Conservation (phyloP, 2,329 filamentous ascomycete species). For the Thelonectria blattea region DNA sequence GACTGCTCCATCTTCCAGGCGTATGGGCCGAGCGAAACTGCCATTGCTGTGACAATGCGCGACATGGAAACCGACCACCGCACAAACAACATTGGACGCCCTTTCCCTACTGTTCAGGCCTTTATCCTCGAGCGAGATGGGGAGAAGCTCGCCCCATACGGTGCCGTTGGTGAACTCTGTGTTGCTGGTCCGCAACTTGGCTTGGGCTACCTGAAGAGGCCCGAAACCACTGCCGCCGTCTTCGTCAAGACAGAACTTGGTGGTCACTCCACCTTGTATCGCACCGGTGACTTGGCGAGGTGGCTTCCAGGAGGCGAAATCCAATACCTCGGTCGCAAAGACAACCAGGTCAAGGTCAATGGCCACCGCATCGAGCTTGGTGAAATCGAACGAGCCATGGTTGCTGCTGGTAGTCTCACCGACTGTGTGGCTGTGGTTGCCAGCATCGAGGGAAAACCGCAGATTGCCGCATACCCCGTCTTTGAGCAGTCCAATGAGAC, state of each 20-base stretch:
- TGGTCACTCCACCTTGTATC: slow-evolving; percentile 13
- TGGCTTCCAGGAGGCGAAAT: slow-evolving; percentile 29
- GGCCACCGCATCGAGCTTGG: slow-evolving; percentile 38
- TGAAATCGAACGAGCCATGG: slow-evolving; percentile 32
- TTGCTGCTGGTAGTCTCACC: slow-evolving; percentile 1
- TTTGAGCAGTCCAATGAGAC: neutral
- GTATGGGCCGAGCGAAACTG: slow-evolving; percentile 27
- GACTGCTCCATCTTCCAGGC: slow-evolving; percentile 21
- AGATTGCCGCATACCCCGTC: slow-evolving; percentile 6
- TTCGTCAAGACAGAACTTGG: slow-evolving; percentile 11
- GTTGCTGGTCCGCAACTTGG: slow-evolving; percentile 25
- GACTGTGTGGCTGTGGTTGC: slow-evolving; percentile 11
- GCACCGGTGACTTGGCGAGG: slow-evolving; percentile 27
- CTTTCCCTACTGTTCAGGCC: slow-evolving; percentile 11
- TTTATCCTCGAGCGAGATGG: slow-evolving; percentile 19
- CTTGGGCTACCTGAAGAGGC: slow-evolving; percentile 22
- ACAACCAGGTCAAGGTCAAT: slow-evolving; percentile 38
- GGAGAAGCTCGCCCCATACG: slow-evolving; percentile 12
- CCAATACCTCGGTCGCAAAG: slow-evolving; percentile 31
- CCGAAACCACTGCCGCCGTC: slow-evolving; percentile 19
- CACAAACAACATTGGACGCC: slow-evolving; percentile 9
- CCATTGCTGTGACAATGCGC: slow-evolving; percentile 21
- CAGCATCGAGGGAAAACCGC: slow-evolving; percentile 4
- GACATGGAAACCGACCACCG: neutral
- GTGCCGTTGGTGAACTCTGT: slow-evolving; percentile 29